phyloP scores from a whole-genome alignment of 305 asterid species.

The Fraxinus albicans region DNA sequence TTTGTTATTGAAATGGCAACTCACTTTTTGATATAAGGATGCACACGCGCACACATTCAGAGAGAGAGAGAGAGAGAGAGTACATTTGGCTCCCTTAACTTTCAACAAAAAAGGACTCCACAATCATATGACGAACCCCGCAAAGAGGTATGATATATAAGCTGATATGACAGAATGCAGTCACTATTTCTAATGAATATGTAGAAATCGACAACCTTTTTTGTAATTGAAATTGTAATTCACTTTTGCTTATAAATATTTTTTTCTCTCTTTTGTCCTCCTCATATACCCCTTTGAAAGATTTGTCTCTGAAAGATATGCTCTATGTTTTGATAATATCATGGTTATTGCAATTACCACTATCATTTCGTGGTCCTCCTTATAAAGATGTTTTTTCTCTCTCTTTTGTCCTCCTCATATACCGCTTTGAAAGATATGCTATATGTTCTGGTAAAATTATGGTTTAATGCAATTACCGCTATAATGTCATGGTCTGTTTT shows the following conservation, averaged over 20 bases:
- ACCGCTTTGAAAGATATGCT: not conserved
- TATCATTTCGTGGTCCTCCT: not conserved
- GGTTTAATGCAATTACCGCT: not conserved
- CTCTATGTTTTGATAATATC: not conserved
- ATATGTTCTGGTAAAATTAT: not conserved
- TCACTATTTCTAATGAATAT: not conserved
- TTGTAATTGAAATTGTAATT: not conserved
- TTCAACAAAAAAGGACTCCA: not conserved
- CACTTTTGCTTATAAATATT: not conserved
- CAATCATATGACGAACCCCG: not conserved
- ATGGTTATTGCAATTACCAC: not conserved
- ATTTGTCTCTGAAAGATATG: not conserved
- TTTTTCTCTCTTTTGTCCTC: not conserved
- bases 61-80: too few species aligned
- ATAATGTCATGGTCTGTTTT: not conserved
- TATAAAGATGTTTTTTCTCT: not conserved
- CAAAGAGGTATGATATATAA: not conserved
- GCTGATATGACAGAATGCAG: not conserved
- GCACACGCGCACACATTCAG: not conserved
- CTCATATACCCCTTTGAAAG: not conserved
- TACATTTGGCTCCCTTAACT: not conserved
- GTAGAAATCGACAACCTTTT: not conserved
- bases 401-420: not conserved
- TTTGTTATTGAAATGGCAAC: not conserved
- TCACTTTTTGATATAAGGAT: not conserved